Conservation (phyloP, 164 flowering plant genomes). For the Stephania yunnanensis region DNA sequence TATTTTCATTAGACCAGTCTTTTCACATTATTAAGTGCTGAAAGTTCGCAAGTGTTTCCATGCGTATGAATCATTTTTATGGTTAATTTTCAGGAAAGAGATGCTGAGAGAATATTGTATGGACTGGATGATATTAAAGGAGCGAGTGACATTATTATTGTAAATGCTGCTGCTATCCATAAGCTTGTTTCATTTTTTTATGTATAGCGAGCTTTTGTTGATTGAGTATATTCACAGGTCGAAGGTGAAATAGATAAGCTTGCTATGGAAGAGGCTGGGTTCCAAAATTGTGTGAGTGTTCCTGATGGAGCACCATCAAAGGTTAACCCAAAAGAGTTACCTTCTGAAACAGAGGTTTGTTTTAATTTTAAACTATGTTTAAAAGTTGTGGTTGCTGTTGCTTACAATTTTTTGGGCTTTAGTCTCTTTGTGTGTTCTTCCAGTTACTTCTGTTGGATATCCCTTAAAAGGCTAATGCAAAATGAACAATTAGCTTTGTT, state of each 20-base stretch:
- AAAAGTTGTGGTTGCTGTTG: neutral
- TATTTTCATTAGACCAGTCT: neutral
- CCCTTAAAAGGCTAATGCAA: neutral
- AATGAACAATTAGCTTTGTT: neutral
- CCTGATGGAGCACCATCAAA: conserved; percentile 84
- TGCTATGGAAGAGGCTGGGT: conserved; percentile 95
- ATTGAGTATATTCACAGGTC: conserved; percentile 43
- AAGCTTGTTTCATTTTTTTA: neutral
- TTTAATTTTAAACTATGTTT: neutral
- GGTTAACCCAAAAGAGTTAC: conserved; percentile 57
- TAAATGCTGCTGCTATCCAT: conserved; percentile 22
- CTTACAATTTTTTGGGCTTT: no score
- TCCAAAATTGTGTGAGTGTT: conserved; percentile 80
- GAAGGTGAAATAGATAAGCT: conserved; percentile 98
- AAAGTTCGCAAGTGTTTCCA: no score
- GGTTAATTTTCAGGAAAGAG: conserved; percentile 47
- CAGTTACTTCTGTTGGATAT: neutral
- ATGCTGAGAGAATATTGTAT: conserved; percentile 66
- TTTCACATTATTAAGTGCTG: no score
- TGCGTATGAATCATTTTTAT: neutral
- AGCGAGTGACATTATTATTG: conserved; percentile 73
- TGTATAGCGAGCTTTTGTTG: neutral
- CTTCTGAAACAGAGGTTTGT: conserved; percentile 55
- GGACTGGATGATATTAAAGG: conserved; percentile 77
- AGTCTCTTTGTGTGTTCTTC: no score